Conservation (phyloP, 768 basidiomycete genomes). For the Clitopilus passeckerianus region DNA sequence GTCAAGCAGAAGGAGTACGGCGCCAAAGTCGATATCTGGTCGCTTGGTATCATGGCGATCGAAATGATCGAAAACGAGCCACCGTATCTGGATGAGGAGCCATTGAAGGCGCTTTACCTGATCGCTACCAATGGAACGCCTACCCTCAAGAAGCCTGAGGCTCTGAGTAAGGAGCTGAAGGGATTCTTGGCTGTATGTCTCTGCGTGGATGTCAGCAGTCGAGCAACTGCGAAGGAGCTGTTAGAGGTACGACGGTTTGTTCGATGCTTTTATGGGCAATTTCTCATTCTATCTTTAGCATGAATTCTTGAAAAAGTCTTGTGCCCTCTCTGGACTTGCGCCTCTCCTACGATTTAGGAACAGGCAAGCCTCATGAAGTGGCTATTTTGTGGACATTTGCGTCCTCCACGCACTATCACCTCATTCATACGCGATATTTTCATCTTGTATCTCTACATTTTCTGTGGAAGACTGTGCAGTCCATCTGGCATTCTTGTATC, state of each 20-base stretch:
- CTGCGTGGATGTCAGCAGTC: slow-evolving; percentile 92
- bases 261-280: background rate
- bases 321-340: slow-evolving; percentile 75
- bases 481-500: background rate
- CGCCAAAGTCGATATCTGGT: slow-evolving; percentile 96
- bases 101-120: slow-evolving; percentile 88
- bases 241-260: slow-evolving; percentile 55
- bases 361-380: slow-evolving; percentile 44
- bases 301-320: slow-evolving; percentile 90
- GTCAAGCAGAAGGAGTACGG: slow-evolving; percentile 97
- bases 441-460: background rate
- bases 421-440: background rate
- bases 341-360: slow-evolving; percentile 80
- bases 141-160: slow-evolving; percentile 94
- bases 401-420: background rate
- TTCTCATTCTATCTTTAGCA: slow-evolving; percentile 48
- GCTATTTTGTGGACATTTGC: background rate
- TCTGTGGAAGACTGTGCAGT: background rate
- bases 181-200: slow-evolving; percentile 96
- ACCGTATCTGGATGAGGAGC: slow-evolving; percentile 93
- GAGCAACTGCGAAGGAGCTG: slow-evolving; percentile 86
- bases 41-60: slow-evolving; percentile 96
- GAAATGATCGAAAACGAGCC: slow-evolving; percentile 99
- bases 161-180: slow-evolving; percentile 88
- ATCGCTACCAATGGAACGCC: slow-evolving; percentile 99